These are phyloP conservation scores for Ganoderma multipileum DNA, from an alignment of 1,284 basidiomycete genomes.

Conservation along the genomic window DNA sequence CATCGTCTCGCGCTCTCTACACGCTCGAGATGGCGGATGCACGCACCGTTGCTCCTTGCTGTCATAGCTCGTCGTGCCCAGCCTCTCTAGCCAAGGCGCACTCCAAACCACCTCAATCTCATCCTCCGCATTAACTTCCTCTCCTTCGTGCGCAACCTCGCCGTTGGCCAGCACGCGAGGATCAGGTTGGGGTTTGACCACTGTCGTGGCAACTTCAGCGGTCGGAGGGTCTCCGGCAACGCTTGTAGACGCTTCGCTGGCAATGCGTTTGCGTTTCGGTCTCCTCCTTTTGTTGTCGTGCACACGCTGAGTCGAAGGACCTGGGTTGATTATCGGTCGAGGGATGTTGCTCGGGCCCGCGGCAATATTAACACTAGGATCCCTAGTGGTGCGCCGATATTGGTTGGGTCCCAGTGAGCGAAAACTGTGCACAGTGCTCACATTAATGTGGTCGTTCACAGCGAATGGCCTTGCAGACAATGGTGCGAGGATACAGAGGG, in stretches of 20 bases:
- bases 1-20: background rate
- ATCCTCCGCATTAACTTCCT: background rate
- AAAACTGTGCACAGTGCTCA: constrained; percentile 2
- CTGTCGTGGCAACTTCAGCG: background rate
- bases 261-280: constrained; percentile 26
- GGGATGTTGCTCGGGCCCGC: constrained; percentile 28
- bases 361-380: constrained; percentile 12
- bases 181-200: background rate
- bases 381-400: constrained; percentile 14
- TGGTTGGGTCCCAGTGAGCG: background rate
- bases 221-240: constrained; percentile 8
- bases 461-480: background rate
- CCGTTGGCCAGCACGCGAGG: background rate
- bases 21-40: background rate
- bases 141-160: constrained; percentile 7
- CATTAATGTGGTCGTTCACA: background rate
- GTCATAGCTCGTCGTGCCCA: constrained; percentile 37
- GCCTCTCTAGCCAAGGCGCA: constrained; percentile 37
- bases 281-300: constrained; percentile 14
- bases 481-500: background rate
- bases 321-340: constrained; percentile 7
- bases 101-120: constrained; percentile 16
- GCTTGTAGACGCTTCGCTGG: constrained; percentile 20
- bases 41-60: constrained; percentile 45
- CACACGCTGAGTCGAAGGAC: background rate